Percentiles rank a stretch among this genome's conserved stretches.
These are phyloP conservation scores for Monosporascus sp. DNA, from an alignment of 2,329 filamentous ascomycete species.

Conservation along the genomic window DNA sequence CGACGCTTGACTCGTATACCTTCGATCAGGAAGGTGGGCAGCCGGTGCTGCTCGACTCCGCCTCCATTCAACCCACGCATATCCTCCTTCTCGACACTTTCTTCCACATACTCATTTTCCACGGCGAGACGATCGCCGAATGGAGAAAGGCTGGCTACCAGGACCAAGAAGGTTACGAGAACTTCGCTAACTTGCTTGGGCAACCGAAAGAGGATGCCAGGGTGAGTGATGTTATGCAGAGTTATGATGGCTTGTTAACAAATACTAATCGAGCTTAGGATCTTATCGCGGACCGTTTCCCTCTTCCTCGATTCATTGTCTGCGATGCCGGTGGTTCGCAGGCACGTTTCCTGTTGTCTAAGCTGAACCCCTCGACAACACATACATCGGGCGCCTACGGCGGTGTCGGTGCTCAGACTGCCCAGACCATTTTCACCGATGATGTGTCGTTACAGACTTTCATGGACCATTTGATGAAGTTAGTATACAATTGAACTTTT, in stretches of 20 bases:
- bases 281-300: constrained; percentile 94
- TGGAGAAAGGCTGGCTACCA: constrained; percentile 98
- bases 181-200: constrained; percentile 82
- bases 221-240: constrained; percentile 48
- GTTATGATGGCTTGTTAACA: constrained; percentile 5
- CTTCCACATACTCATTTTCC: constrained; percentile 99
- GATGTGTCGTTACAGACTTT: constrained; percentile 97
- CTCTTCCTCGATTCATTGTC: constrained; percentile 96
- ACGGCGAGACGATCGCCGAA: constrained; percentile 94
- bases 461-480: constrained; percentile 99
- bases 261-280: constrained; percentile 52
- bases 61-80: constrained; percentile 90
- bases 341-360: constrained; percentile 91
- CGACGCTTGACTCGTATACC: constrained; percentile 93
- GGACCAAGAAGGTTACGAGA: constrained; percentile 96
- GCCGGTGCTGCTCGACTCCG: constrained; percentile 92
- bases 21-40: constrained; percentile 91
- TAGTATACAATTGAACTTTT: constrained; percentile 32
- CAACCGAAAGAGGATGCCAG: constrained; percentile 95
- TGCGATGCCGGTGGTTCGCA: constrained; percentile 98
- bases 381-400: constrained; percentile 92
- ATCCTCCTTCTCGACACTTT: constrained; percentile 95
- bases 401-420: constrained; percentile 75
- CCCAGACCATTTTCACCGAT: constrained; percentile 98
- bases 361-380: constrained; percentile 95